Base-by-base conservation (phyloP, 495 filamentous ascomycete genomes). In the Aspergillus ostianus region DNA sequence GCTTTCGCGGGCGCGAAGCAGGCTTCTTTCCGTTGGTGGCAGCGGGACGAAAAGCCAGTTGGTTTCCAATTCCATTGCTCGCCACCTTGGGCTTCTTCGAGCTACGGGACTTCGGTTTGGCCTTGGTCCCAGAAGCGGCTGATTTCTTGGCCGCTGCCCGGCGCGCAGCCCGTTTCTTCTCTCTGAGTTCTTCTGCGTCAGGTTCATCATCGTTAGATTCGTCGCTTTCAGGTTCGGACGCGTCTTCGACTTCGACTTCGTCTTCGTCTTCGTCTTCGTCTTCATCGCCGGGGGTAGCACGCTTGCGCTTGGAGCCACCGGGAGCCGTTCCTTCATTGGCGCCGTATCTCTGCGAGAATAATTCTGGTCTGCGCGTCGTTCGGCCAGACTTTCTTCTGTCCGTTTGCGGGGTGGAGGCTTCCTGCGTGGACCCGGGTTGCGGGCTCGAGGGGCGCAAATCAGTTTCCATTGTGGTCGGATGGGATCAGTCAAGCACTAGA, bases 351-450 rank as follows among this genome's bases (percentile, higher is more conserved):
- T 80, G 70, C 6, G 78, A 81, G 74, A 86, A 90, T 47, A 86
- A 81, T 64, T 85, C 82, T 53, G 90, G 90, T 60, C 83, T 86
- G 63, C 87, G 90, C 61, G 86, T 84, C 74, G 87, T 85, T 75
- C 92, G 90, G 77, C 89, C 89, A 51, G 92, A 96, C 67, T 90
- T 90, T 70, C 92, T 85, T 69, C 88, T 68, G 75, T 80, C 80
- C 71, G 84, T 80, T 63, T 83, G 79, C 65, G 68, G 68, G 36
- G 73, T 67, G 21, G 69, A 58, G 27, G 61, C 66, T 45, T 54
- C 53, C 53, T 65, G 66, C 52, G 59, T 59, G 12, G 36, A 29
- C 18, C 54, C 69, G 9, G 60, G 65, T 30, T 63, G 63, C 26
- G 68, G 70, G 29, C 68, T 69, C 2, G 70, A 68, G 29, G 63